A percentile compares a stretch with the other conserved stretches of the same genome.
These are phyloP conservation scores for Fomitopsis schrenkii DNA, from an alignment of 1,284 basidiomycete species.

Conservation along the genomic window DNA sequence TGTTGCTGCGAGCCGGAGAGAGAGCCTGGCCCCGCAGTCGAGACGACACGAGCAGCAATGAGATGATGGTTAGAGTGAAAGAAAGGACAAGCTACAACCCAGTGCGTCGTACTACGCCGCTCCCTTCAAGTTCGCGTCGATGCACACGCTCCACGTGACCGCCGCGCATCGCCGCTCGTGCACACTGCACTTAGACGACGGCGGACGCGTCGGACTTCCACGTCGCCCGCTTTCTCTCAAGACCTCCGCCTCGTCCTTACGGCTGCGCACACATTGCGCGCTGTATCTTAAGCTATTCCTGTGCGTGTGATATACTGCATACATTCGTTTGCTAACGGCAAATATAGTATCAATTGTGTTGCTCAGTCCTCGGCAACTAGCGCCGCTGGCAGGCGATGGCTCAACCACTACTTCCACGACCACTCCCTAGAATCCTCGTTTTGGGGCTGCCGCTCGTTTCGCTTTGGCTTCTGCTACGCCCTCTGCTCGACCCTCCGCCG, in stretches of 20 bases:
- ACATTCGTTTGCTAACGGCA: no score
- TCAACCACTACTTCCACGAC: slow-evolving; percentile 40
- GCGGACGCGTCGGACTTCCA: not conserved
- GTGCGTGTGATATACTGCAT: no score
- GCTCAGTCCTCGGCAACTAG: no score
- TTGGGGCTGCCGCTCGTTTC: slow-evolving; percentile 60
- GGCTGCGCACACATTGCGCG: no score
- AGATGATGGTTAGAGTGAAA: not conserved
- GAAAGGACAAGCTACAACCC: not conserved
- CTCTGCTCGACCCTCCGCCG: slow-evolving; percentile 63
- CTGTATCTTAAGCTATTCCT: no score
- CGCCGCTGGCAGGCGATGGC: slow-evolving; percentile 10
- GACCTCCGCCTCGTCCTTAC: no score
- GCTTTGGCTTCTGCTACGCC: slow-evolving; percentile 64
- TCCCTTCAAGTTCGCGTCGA: not conserved
- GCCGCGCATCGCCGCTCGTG: not conserved
- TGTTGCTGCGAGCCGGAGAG: not conserved
- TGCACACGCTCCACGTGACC: not conserved
- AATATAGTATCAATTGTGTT: no score
- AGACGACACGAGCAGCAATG: not conserved
- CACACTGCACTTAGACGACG: no score
- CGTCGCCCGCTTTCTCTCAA: not conserved
- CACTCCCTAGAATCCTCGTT: slow-evolving; percentile 47
- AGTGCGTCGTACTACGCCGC: no score
- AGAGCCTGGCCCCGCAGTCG: not conserved